Base-by-base conservation (phyloP, 2,329 filamentous ascomycete genomes). In the Didymella glomerata region DNA sequence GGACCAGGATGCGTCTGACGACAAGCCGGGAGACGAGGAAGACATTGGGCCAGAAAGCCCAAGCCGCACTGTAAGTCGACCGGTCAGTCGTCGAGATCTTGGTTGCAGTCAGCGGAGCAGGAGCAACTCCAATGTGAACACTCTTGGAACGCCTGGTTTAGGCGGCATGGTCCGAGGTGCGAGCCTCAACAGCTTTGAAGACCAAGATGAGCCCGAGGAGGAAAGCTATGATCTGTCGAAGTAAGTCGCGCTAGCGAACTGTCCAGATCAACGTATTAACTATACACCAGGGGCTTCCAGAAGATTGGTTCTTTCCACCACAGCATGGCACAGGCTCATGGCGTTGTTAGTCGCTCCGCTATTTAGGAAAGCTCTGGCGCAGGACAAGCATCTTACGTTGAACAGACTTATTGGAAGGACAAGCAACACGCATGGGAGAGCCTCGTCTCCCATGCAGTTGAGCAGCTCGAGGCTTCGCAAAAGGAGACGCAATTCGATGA, bases 191-290 rank as follows among this genome's bases (percentile, higher is more conserved):
- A 68, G 67, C 42, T 77, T 78, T 50, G 75, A 76, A 22, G 76
- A 77, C 25, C 78, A 80, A 28, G 72, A 77, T 7, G 80, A 78
- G 47, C 74, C 76, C 9, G 80, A 78, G 48, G 79, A 81, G 42
- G 80, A 80, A 51, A 77, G 79, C 16, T 82, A 82, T 57, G 81
- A 83, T 73, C 72, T 83, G 45, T 79, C 78, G 45, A 83, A 82
- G 81, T 82, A 73, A 75, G 79, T 75, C 7, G 16, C 16, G n/a
- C 8, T 9, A 10, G 0, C 13, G 32, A 14, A 4, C 6, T 18
- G 27, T 22, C 3, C 9, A 16, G 28, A n/a, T 13, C 11, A 10
- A 24, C 4, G 3, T 20, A 54, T 67, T 76, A 63, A 75, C 56
- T 27, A 16, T 0, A 32, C 42, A 14, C 24, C 60, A 82, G 80